Conservation (phyloP, 176 grass and related monocot species). For the Oryza glumipatula region DNA sequence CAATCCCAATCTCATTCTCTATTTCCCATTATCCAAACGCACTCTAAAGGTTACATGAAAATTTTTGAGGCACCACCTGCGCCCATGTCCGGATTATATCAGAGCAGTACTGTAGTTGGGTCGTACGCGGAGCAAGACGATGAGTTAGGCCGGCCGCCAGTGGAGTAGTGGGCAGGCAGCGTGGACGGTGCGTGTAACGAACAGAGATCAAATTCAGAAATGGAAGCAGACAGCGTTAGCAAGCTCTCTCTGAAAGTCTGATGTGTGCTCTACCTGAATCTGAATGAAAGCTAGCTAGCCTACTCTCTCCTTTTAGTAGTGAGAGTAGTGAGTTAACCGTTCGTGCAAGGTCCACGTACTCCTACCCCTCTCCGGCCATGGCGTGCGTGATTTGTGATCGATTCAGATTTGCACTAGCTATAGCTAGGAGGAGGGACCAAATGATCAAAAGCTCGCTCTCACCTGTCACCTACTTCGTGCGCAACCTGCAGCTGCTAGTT, state of each 20-base stretch:
- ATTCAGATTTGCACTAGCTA: constrained; percentile 6
- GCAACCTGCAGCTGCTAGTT: too few relatives aligned
- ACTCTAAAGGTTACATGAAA: too few relatives aligned
- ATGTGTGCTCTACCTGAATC: neutral
- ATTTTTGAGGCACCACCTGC: too few relatives aligned
- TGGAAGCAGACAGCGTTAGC: neutral
- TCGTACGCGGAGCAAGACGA: too few relatives aligned
- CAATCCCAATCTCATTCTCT: too few relatives aligned
- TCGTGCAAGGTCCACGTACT: neutral
- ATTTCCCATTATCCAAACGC: too few relatives aligned
- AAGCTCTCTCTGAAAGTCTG: neutral
- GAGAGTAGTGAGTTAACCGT: neutral
- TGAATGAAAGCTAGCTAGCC: neutral
- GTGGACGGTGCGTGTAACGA: neutral
- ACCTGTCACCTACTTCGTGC: neutral
- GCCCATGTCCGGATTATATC: too few relatives aligned
- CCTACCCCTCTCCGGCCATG: neutral
- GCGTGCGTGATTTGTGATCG: neutral
- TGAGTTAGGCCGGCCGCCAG: too few relatives aligned
- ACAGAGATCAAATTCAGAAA: neutral
- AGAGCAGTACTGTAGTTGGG: too few relatives aligned
- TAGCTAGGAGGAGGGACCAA: neutral
- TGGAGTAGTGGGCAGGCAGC: too few relatives aligned
- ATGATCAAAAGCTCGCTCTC: neutral
- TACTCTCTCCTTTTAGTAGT: neutral